Evolutionary conservation across 768 basidiomycete genomes (phyloP), one percentile per base, ranked within the genome.

Genomic region (Boletus rubescentipes): DNA sequence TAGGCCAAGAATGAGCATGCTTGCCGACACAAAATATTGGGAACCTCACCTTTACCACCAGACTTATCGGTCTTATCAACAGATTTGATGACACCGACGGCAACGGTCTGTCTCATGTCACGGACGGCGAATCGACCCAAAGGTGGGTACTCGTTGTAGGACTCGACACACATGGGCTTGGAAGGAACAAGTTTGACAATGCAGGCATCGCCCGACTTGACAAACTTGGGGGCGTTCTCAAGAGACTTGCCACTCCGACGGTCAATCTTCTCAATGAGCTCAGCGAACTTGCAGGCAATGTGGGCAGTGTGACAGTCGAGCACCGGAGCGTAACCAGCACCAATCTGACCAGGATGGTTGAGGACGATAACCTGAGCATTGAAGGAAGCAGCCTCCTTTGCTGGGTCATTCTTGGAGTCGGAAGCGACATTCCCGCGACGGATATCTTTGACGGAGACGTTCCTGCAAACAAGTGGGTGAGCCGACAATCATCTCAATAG

Each of bases 381-480:
- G 92, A 98, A 96, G 58, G 94, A 96, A 60, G 93, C 92, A 61
- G 95, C 94, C 80, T 97, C 95, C 86, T 95, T 97, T 64, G 95
- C 93, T 66, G 97, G 97, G 82, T 98, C 96, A 78, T 98, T 98
- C 92, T 99, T 99, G 67, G 95, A 93, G 86, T 99, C 97, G 63
- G 94, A 97, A 72, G 91, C 92, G 66, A 98, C 97, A 78, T 98
- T 98, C 59, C 97, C 97, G 82, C 97, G 93, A 71, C 97, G 94
- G 69, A 98, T 98, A 81, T 99, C 97, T 86, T 99, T 99, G 75
- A 99, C 96, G 58, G 97, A 98, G 44, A 99, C 97, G 91, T 97
- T 97, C 87, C 89, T 92, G 60, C 32, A 58, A 29, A 43, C 57
- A 35, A 37, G 51, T 60, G n/a, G 61, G 35, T 48, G 20, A n/a